phyloP scores from a whole-genome alignment of 1,284 basidiomycete species.

The Mrakiaceae sp. region DNA sequence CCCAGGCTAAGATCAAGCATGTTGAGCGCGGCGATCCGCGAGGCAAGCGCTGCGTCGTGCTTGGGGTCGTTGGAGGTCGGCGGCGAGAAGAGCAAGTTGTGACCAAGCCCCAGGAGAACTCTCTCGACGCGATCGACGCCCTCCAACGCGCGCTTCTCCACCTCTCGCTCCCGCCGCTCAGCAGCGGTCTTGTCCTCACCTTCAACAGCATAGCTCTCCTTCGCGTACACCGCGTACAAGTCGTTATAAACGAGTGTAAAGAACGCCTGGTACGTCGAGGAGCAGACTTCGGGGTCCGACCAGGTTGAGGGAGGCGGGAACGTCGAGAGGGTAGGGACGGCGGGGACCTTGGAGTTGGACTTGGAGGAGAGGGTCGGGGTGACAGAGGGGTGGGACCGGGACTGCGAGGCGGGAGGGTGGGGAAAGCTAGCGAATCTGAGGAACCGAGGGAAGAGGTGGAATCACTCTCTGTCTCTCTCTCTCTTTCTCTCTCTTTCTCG shows the following conservation, averaged over 20 bases:
- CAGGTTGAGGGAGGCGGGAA: slow-evolving; percentile 3
- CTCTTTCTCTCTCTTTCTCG: no score
- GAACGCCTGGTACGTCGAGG: slow-evolving; percentile 59
- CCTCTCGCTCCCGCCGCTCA: slow-evolving; percentile 39
- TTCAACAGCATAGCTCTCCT: slow-evolving; percentile 21
- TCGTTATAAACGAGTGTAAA: slow-evolving; percentile 51
- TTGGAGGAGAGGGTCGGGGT: background rate
- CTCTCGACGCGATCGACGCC: slow-evolving; percentile 61
- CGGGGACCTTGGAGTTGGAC: slow-evolving; percentile 23
- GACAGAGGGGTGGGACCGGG: background rate
- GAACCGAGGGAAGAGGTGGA: background rate
- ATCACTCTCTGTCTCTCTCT: no score
- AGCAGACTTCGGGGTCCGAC: slow-evolving; percentile 33
- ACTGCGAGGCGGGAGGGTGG: slow-evolving; percentile 2
- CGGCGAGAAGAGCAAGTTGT: slow-evolving; percentile 58
- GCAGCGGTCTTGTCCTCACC: slow-evolving; percentile 17
- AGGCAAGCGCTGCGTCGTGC: slow-evolving; percentile 77
- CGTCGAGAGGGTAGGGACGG: slow-evolving; percentile 2
- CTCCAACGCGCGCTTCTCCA: slow-evolving; percentile 30
- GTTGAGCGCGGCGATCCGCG: slow-evolving; percentile 78
- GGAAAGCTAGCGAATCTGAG: slow-evolving; percentile 7
- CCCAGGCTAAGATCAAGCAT: slow-evolving; percentile 73
- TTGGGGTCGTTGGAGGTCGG: slow-evolving; percentile 62
- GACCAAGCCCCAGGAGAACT: slow-evolving; percentile 56
- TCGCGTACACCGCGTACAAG: slow-evolving; percentile 33